Percentiles rank a stretch among this genome's conserved stretches.
Conservation (phyloP, 345 rosid genomes). For the Limnanthes douglasii region DNA sequence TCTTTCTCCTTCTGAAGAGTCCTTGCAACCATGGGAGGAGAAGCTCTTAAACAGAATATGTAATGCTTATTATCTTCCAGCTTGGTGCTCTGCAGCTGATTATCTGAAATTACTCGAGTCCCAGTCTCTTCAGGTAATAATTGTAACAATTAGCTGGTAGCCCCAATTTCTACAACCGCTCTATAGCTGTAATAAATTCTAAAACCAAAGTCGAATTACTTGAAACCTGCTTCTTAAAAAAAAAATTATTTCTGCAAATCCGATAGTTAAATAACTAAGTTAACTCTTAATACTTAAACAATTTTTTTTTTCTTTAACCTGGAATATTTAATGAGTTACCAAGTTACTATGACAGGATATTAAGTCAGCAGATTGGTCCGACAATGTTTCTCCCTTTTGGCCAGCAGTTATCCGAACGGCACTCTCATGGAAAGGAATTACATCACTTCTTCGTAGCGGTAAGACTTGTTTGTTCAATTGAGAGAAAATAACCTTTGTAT, state of each 20-base stretch:
- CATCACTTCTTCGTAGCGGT: conserved; percentile 60
- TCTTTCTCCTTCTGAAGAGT: conserved; percentile 42
- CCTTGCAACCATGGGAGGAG: conserved; percentile 61
- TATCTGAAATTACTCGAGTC: conserved; percentile 52
- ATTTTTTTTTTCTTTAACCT: neutral
- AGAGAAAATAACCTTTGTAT: too few species aligned
- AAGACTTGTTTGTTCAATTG: conserved; percentile 8
- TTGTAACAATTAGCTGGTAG: too few species aligned
- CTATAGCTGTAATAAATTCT: too few species aligned
- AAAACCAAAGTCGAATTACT: too few species aligned
- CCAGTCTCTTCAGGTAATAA: conserved; percentile 35
- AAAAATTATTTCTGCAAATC: neutral
- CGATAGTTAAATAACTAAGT: too few species aligned
- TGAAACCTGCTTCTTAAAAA: too few species aligned
- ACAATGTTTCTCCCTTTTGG: conserved; percentile 82
- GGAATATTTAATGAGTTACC: neutral
- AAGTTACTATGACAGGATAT: conserved; percentile 37
- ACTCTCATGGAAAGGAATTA: conserved; percentile 69
- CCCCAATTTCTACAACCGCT: neutral
- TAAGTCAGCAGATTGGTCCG: conserved; percentile 78
- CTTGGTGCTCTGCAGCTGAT: conserved; percentile 77
- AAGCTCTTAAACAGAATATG: conserved; percentile 49
- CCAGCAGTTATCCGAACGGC: conserved; percentile 79
- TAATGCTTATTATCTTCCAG: conserved; percentile 60
- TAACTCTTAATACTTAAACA: too few species aligned